Evolutionary conservation across 2,329 filamentous ascomycete genomes (phyloP).

Genomic region (Metarhizium album): DNA sequence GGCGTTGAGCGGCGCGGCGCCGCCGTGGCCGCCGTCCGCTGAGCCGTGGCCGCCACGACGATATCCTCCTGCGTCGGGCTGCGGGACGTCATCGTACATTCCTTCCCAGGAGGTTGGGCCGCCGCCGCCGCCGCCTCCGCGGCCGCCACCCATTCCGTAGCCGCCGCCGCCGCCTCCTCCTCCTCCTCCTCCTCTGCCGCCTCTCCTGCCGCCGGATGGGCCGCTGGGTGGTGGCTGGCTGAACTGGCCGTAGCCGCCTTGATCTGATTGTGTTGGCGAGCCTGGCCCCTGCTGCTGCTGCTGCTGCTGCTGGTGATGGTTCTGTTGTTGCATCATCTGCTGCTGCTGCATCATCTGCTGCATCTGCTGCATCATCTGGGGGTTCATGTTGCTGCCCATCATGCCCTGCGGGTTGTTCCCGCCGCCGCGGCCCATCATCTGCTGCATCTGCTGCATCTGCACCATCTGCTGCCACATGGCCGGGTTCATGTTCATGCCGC

Average conservation of each 20-base stretch:
- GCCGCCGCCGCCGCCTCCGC: constrained; percentile 35
- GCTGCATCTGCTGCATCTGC: constrained; percentile 63
- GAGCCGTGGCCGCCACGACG: constrained; percentile 29
- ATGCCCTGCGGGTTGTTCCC: constrained; percentile 25
- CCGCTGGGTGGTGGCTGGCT: constrained; percentile 38
- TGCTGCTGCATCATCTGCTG: constrained; percentile 34
- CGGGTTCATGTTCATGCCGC: constrained; percentile 62
- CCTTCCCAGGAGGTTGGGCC: constrained; percentile 89
- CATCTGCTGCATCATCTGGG: constrained; percentile 51
- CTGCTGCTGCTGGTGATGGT: constrained; percentile 10
- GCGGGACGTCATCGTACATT: constrained; percentile 94
- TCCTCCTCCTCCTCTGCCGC: constrained; percentile 11
- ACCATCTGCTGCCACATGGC: constrained; percentile 68
- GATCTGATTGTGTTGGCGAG: constrained; percentile 8
- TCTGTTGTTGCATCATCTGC: constrained; percentile 24
- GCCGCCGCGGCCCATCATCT: constrained; percentile 37
- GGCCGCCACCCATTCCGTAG: constrained; percentile 20
- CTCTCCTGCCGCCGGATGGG: constrained; percentile 10
- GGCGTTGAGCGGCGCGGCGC: constrained; percentile 44
- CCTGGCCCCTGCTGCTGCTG: constrained; percentile 1
- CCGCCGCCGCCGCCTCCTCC: neutral
- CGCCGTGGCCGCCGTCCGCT: constrained; percentile 29
- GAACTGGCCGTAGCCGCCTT: constrained; percentile 24
- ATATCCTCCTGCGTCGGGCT: constrained; percentile 50
- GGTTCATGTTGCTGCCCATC: constrained; percentile 32